Percentiles rank a stretch among this genome's conserved stretches.
Conservation (phyloP, 2,329 filamentous ascomycete genomes). For the Hypoxylon sp. region DNA sequence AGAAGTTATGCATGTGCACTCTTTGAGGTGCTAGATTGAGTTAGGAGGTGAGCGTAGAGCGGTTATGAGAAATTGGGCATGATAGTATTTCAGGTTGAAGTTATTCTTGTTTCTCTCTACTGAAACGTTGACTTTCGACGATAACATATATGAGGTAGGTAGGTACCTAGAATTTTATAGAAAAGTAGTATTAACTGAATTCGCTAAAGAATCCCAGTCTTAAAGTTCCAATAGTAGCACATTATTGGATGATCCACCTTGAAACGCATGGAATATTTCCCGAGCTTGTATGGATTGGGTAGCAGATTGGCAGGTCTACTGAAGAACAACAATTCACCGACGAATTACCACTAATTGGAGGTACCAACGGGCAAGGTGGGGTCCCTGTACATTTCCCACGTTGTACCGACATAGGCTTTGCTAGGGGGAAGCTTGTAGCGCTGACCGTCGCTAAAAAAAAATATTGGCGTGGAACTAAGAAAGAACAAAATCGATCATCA, state of each 20-base stretch:
- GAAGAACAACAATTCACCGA: constrained; percentile 11
- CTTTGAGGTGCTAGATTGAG: no score
- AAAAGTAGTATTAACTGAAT: no score
- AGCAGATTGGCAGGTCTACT: constrained; percentile 1
- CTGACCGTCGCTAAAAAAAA: constrained; percentile 31
- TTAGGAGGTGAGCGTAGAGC: no score
- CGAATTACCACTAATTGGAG: constrained; percentile 1
- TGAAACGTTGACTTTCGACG: neutral
- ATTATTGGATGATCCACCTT: constrained; percentile 16
- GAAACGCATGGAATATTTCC: neutral
- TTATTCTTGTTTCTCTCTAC: no score
- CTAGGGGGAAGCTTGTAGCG: no score
- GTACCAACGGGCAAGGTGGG: constrained; percentile 21
- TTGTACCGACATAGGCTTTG: constrained; percentile 1
- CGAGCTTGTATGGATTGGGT: constrained; percentile 7
- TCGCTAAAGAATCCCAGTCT: constrained; percentile 4
- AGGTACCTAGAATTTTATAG: constrained; percentile 3
- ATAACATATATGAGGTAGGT: neutral
- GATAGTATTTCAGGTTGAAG: no score
- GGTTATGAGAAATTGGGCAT: constrained; percentile 26
- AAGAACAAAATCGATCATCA: constrained; percentile 30
- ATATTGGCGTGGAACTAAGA: constrained; percentile 30
- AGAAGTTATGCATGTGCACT: no score
- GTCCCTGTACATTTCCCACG: constrained; percentile 2
- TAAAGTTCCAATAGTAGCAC: constrained; percentile 11